Evolutionary conservation across 2,329 filamentous ascomycete species (phyloP).

Genomic region (Akanthomyces uredinophilus): DNA sequence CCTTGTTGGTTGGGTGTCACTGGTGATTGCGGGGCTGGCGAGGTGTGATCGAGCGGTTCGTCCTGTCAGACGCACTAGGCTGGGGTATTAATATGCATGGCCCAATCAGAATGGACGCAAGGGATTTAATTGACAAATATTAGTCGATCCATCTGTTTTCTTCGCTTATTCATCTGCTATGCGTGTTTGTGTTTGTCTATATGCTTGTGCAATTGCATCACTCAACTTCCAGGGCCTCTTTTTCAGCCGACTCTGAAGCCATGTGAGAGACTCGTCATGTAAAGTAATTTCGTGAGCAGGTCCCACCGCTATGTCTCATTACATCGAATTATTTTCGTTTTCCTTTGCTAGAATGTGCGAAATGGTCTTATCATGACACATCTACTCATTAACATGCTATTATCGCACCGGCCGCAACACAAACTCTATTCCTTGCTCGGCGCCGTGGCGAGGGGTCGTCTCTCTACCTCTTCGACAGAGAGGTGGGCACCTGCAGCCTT

Average conservation of each 20-base stretch:
- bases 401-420: neutral
- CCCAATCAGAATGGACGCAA: neutral
- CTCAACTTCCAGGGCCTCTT: neutral
- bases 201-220: neutral
- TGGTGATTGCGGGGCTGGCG: too few species aligned
- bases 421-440: neutral
- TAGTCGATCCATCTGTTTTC: neutral
- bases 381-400: neutral
- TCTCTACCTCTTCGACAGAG: slow-evolving; percentile 37
- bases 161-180: neutral
- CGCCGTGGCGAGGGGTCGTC: slow-evolving; percentile 17
- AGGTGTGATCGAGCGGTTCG: too few species aligned
- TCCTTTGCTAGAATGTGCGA: neutral
- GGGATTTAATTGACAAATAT: neutral
- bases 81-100: neutral
- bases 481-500: slow-evolving; percentile 56
- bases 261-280: neutral
- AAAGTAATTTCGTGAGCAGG: neutral
- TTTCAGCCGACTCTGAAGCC: neutral
- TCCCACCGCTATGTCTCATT: neutral
- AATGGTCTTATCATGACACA: neutral
- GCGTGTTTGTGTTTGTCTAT: too few species aligned
- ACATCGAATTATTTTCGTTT: neutral
- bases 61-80: too few species aligned
- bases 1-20: too few species aligned